phyloP scores from a whole-genome alignment of 768 basidiomycete genomes.

The Russula foetens region DNA sequence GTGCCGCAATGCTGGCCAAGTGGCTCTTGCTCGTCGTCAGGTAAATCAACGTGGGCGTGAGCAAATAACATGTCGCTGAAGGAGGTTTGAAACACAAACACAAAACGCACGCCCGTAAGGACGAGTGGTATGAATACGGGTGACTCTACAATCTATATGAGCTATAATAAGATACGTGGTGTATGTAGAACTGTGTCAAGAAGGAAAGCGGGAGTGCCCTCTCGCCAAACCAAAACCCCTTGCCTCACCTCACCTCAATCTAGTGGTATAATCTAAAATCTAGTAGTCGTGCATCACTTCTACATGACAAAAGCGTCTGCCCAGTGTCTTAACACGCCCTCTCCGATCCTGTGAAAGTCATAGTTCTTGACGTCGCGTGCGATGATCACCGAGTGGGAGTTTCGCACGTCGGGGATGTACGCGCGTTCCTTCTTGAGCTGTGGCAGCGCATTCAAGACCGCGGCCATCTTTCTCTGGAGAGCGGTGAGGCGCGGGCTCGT shows the following conservation, averaged over 20 bases:
- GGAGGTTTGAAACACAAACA: too few relatives aligned
- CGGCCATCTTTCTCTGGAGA: conserved; percentile 48
- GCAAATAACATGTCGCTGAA: too few relatives aligned
- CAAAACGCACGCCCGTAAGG: too few relatives aligned
- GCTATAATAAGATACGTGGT: too few relatives aligned
- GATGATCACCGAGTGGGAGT: conserved; percentile 67
- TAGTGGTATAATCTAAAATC: too few relatives aligned
- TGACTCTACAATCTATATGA: not conserved
- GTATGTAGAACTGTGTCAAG: too few relatives aligned
- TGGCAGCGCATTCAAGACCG: conserved; percentile 59
- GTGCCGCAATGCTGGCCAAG: too few relatives aligned
- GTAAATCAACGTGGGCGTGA: too few relatives aligned
- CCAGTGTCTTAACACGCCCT: conserved; percentile 65
- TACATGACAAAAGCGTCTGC: conserved; percentile 50
- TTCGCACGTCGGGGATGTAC: conserved; percentile 50
- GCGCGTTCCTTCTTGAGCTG: conserved; percentile 60
- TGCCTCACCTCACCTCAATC: too few relatives aligned
- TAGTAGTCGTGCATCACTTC: not conserved
- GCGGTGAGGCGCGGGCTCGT: conserved; percentile 36
- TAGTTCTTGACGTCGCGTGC: conserved; percentile 59
- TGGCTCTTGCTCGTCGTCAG: too few relatives aligned
- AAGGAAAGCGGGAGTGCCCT: not conserved
- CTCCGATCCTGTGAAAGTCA: conserved; percentile 48
- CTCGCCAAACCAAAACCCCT: not conserved
- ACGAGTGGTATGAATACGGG: not conserved